phyloP scores from a whole-genome alignment of 2,329 filamentous ascomycete genomes.

The Colletotrichum sp. region DNA sequence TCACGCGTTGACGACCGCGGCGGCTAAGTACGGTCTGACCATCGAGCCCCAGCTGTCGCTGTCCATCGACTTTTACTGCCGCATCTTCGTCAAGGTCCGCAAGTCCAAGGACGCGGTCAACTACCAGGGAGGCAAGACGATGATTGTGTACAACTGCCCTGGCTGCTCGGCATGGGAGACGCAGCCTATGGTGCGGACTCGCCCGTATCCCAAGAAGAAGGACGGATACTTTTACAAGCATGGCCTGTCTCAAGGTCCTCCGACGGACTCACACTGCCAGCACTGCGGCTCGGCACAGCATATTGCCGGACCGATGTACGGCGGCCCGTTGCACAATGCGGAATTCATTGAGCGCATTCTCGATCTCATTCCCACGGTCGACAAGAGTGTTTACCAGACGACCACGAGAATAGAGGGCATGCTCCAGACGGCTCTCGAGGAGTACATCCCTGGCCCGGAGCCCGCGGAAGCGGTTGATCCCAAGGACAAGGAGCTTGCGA shows the following conservation, averaged over 20 bases:
- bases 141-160: slow-evolving; percentile 87
- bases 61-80: slow-evolving; percentile 94
- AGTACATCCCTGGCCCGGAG: slow-evolving; percentile 52
- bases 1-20: slow-evolving; percentile 79
- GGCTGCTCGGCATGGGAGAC: slow-evolving; percentile 93
- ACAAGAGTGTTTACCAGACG: slow-evolving; percentile 78
- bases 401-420: slow-evolving; percentile 85
- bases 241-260: slow-evolving; percentile 73
- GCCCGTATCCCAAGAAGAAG: slow-evolving; percentile 70
- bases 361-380: slow-evolving; percentile 69
- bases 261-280: slow-evolving; percentile 69
- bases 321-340: slow-evolving; percentile 83
- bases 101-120: slow-evolving; percentile 88
- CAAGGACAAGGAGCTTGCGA: slow-evolving; percentile 59
- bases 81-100: slow-evolving; percentile 84
- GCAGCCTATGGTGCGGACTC: slow-evolving; percentile 77
- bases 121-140: slow-evolving; percentile 87
- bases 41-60: slow-evolving; percentile 92
- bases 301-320: slow-evolving; percentile 93
- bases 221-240: slow-evolving; percentile 78
- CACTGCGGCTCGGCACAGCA: slow-evolving; percentile 91
- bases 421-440: slow-evolving; percentile 87
- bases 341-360: slow-evolving; percentile 84
- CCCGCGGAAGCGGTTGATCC: slow-evolving; percentile 39
- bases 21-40: slow-evolving; percentile 82